phyloP scores from a whole-genome alignment of 2,329 filamentous ascomycete genomes.

The Trichoderma simmonsii region DNA sequence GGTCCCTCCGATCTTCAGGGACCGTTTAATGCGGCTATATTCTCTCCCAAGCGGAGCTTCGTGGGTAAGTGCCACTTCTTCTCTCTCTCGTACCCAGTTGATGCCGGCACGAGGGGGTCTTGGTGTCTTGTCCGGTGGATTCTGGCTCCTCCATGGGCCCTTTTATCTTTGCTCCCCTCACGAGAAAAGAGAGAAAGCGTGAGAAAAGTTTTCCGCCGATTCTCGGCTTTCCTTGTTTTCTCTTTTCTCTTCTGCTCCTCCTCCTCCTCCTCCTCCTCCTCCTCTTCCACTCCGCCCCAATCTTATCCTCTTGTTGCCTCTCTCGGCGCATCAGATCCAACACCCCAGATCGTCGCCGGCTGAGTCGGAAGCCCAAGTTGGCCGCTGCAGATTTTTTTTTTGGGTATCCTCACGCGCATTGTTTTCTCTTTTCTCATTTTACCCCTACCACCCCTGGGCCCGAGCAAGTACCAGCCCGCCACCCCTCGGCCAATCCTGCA shows the following conservation, averaged over 20 bases:
- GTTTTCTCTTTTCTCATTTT: constrained; percentile 15
- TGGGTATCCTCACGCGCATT: constrained; percentile 2
- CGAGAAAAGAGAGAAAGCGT: background rate
- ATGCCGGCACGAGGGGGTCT: background rate
- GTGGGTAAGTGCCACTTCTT: background rate
- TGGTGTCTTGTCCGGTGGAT: background rate
- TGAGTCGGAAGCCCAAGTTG: background rate
- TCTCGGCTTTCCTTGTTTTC: constrained; percentile 13
- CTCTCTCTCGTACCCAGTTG: background rate
- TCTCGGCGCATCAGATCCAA: background rate
- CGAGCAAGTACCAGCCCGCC: constrained; percentile 6
- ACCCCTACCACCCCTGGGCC: constrained; percentile 14
- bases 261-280: background rate
- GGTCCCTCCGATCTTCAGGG: constrained; percentile 7
- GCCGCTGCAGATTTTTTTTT: constrained; percentile 1
- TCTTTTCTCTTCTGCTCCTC: constrained; percentile 3
- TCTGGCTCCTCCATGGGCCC: background rate
- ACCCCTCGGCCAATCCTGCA: constrained; percentile 25
- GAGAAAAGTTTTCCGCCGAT: background rate
- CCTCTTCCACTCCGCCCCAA: background rate
- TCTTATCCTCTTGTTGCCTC: background rate
- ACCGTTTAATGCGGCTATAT: constrained; percentile 29
- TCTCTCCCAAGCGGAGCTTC: constrained; percentile 5
- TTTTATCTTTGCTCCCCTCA: constrained; percentile 11
- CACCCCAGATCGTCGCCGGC: background rate